Conservation (phyloP, 2,329 filamentous ascomycete genomes). For the Lasiodiplodia theobromae region DNA sequence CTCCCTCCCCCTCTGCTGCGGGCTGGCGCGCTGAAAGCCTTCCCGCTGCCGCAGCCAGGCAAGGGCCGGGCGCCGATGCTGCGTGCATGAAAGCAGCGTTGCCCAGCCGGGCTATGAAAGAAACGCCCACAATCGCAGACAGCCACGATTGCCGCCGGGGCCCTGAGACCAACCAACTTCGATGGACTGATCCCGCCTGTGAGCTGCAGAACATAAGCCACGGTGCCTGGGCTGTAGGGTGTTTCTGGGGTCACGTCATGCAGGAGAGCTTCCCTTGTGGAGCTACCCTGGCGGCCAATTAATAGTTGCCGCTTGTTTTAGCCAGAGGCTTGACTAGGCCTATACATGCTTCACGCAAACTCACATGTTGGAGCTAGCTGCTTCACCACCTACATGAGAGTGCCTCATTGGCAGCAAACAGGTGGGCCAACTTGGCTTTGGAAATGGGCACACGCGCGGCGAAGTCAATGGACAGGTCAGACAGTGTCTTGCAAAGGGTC, state of each 20-base stretch:
- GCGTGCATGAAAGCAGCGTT: slow-evolving; percentile 17
- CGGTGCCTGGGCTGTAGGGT: slow-evolving; percentile 21
- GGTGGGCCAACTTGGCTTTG: not conserved
- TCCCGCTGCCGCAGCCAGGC: slow-evolving; percentile 7
- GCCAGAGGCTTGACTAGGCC: not conserved
- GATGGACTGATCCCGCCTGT: slow-evolving; percentile 9
- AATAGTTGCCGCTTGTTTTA: slow-evolving; percentile 22
- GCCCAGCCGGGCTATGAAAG: slow-evolving; percentile 21
- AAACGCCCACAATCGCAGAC: slow-evolving; percentile 18
- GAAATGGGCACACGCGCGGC: not conserved
- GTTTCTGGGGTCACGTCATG: slow-evolving; percentile 28
- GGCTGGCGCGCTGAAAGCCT: not conserved
- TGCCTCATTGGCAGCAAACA: not conserved
- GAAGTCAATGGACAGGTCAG: not conserved
- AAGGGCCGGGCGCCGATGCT: slow-evolving; percentile 11
- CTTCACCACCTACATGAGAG: not conserved
- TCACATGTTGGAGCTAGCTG: not conserved
- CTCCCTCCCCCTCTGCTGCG: not conserved
- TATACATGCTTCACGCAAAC: not conserved
- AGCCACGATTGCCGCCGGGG: slow-evolving; percentile 17
- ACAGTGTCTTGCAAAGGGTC: not conserved
- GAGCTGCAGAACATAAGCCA: slow-evolving; percentile 22
- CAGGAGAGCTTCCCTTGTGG: slow-evolving; percentile 22
- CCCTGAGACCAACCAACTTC: slow-evolving; percentile 23
- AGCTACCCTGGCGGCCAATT: slow-evolving; percentile 25